Conservation (phyloP, 176 grass and related monocot genomes). For the Ensete ventricosum region DNA sequence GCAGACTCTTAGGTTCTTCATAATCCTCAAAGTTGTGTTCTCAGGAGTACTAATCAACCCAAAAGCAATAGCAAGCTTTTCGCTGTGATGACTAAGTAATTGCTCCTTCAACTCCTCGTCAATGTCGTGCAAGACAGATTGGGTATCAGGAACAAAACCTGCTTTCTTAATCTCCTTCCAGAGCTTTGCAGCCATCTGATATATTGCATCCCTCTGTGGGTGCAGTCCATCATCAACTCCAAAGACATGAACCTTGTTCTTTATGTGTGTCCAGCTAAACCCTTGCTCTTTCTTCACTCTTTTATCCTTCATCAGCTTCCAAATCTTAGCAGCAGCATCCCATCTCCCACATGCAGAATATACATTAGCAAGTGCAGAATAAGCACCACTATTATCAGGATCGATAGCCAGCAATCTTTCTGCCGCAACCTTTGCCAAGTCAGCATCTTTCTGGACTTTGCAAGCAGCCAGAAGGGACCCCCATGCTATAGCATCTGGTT, state of each 20-base stretch:
- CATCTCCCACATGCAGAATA: slow-evolving; percentile 91
- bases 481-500: slow-evolving; percentile 61
- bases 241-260: slow-evolving; percentile 47
- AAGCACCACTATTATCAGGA: slow-evolving; percentile 63
- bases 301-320: slow-evolving; percentile 68
- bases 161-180: slow-evolving; percentile 68
- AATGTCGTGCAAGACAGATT: slow-evolving; percentile 56
- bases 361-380: slow-evolving; percentile 79
- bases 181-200: slow-evolving; percentile 35
- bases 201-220: slow-evolving; percentile 41
- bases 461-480: slow-evolving; percentile 76
- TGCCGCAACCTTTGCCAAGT: slow-evolving; percentile 56
- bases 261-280: slow-evolving; percentile 57
- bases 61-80: slow-evolving; percentile 74
- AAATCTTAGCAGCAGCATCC: slow-evolving; percentile 57
- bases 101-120: slow-evolving; percentile 67
- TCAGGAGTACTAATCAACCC: slow-evolving; percentile 55
- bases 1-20: slow-evolving; percentile 74
- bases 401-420: slow-evolving; percentile 55
- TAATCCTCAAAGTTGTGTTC: slow-evolving; percentile 42
- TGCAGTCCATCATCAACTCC: slow-evolving; percentile 55
- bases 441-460: slow-evolving; percentile 54
- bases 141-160: slow-evolving; percentile 39
- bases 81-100: slow-evolving; percentile 61
- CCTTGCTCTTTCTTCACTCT: slow-evolving; percentile 78